A percentile compares a stretch with the other conserved stretches of the same genome.
phyloP scores from a whole-genome alignment of 305 asterid species.

The Euphrasia arctica region DNA sequence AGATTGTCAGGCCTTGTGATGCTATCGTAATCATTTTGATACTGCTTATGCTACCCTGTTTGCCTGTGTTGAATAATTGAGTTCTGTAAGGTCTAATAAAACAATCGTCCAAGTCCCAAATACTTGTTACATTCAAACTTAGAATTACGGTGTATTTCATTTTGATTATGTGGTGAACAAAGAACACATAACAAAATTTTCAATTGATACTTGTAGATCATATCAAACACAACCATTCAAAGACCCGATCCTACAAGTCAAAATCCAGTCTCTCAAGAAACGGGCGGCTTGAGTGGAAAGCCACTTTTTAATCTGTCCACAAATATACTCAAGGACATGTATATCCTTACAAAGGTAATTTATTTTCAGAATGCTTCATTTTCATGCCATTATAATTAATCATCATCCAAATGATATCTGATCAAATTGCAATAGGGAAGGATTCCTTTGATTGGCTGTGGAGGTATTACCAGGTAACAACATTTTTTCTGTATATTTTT shows the following conservation, averaged over 20 bases:
- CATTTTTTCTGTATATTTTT: neutral
- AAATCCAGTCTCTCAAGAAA: constrained; percentile 64
- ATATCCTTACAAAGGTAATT: constrained; percentile 81
- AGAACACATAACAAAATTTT: constrained; percentile 13
- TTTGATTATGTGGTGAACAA: neutral
- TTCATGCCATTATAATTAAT: neutral
- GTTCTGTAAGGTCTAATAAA: no score
- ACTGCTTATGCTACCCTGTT: no score
- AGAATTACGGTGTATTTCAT: neutral
- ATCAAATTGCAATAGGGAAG: constrained; percentile 50
- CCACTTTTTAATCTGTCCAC: constrained; percentile 76
- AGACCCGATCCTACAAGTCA: constrained; percentile 62
- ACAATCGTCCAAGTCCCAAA: no score
- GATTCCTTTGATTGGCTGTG: constrained; percentile 90
- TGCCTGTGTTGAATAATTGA: no score
- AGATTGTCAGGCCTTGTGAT: no score
- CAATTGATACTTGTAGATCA: constrained; percentile 47
- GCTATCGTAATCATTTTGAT: no score
- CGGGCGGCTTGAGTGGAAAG: constrained; percentile 96
- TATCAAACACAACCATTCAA: constrained; percentile 88
- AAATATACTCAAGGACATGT: constrained; percentile 82
- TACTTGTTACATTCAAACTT: no score
- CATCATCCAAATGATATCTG: no score
- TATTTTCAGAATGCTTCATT: constrained; percentile 14
- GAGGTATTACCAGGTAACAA: constrained; percentile 89